Evolutionary conservation across 1,284 basidiomycete genomes (phyloP).

Genomic region (Microbotryum violaceum): DNA sequence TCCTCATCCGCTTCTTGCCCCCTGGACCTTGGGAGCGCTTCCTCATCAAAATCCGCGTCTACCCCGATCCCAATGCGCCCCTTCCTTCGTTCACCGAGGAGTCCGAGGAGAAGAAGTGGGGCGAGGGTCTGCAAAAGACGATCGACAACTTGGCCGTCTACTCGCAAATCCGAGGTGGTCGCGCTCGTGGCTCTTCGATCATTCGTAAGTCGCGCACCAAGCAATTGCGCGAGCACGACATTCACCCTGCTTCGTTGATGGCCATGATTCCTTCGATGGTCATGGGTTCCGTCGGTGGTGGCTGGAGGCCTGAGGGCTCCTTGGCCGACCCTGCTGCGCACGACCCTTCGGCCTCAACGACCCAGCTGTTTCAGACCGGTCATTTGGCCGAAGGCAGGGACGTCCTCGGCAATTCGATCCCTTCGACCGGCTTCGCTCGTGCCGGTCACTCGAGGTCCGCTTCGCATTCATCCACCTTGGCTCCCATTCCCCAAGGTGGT

Average conservation of each 20-base stretch:
- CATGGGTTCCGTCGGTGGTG: slow-evolving; percentile 74
- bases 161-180: slow-evolving; percentile 72
- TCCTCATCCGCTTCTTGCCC: slow-evolving; percentile 70
- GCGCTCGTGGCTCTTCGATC: slow-evolving; percentile 43
- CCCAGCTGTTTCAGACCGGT: slow-evolving; percentile 27
- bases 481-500: too few relatives aligned
- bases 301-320: slow-evolving; percentile 57
- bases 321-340: slow-evolving; percentile 64
- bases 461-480: not conserved
- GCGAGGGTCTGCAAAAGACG: slow-evolving; percentile 60
- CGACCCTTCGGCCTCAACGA: slow-evolving; percentile 63
- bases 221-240: slow-evolving; percentile 37
- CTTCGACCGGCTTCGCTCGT: not conserved
- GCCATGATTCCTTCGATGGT: slow-evolving; percentile 84
- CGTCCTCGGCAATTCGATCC: not conserved
- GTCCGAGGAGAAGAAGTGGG: slow-evolving; percentile 48
- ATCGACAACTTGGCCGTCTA: slow-evolving; percentile 78
- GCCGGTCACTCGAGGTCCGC: slow-evolving; percentile 5
- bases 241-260: slow-evolving; percentile 65
- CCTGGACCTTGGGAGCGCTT: slow-evolving; percentile 68
- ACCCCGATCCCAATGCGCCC: slow-evolving; percentile 60
- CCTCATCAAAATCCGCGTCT: slow-evolving; percentile 58
- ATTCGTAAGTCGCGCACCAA: slow-evolving; percentile 35
- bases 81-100: slow-evolving; percentile 57
- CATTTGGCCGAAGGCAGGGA: slow-evolving; percentile 5